A percentile compares a stretch with the other conserved stretches of the same genome.
Evolutionary conservation across 331 rosid species (phyloP).

Genomic region (Quercus tomentella): DNA sequence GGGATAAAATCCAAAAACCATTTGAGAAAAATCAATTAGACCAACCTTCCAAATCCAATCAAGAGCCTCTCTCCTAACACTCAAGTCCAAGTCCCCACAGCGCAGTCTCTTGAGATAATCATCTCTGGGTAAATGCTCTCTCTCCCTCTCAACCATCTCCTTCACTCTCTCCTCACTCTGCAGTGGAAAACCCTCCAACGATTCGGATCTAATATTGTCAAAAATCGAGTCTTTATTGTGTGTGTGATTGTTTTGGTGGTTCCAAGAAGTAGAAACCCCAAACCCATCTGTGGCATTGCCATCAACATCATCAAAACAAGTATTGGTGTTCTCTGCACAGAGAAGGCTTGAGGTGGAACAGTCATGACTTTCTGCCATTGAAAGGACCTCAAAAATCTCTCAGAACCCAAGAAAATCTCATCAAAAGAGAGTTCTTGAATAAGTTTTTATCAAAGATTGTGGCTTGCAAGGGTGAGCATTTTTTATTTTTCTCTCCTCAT

Average conservation of each 20-base stretch:
- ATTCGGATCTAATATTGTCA: slow-evolving; percentile 37
- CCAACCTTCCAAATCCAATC: slow-evolving; percentile 89
- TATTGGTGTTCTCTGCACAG: slow-evolving; percentile 38
- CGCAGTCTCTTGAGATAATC: slow-evolving; percentile 66
- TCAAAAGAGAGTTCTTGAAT: slow-evolving; percentile 26
- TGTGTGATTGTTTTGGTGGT: slow-evolving; percentile 19
- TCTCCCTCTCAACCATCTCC: slow-evolving; percentile 64
- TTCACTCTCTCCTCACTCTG: slow-evolving; percentile 43
- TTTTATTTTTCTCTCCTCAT: not conserved
- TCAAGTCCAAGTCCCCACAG: slow-evolving; percentile 61
- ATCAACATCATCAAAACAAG: slow-evolving; percentile 46
- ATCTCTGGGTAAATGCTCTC: slow-evolving; percentile 56
- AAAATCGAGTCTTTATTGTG: slow-evolving; percentile 19
- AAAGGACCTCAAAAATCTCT: slow-evolving; percentile 17
- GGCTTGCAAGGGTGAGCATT: slow-evolving; percentile 6
- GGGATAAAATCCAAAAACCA: slow-evolving; percentile 4
- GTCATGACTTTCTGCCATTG: slow-evolving; percentile 62
- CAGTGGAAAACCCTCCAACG: slow-evolving; percentile 24
- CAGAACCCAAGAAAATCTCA: slow-evolving; percentile 34
- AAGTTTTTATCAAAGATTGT: slow-evolving; percentile 26
- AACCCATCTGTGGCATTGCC: slow-evolving; percentile 29
- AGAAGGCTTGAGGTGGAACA: slow-evolving; percentile 35
- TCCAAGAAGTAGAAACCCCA: slow-evolving; percentile 29
- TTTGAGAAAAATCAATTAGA: slow-evolving; percentile 15
- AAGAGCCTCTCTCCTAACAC: slow-evolving; percentile 55